Percentiles rank a stretch among this genome's conserved stretches.
phyloP scores from a whole-genome alignment of 768 basidiomycete genomes.

The Tephrocybe sp. region DNA sequence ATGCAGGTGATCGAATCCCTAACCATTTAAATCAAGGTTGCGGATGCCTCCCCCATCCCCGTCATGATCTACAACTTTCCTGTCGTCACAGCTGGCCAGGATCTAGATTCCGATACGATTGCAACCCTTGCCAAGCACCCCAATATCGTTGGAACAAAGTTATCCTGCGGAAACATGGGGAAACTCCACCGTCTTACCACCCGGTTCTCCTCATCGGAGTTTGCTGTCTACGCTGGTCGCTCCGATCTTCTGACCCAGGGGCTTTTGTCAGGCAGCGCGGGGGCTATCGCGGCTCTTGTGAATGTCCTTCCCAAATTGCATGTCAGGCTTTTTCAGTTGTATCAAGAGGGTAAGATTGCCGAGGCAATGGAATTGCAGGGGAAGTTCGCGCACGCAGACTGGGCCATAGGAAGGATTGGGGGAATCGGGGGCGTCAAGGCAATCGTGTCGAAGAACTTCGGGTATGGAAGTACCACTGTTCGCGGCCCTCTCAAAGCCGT shows the following conservation, averaged over 20 bases:
- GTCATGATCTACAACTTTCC: slow-evolving; percentile 89
- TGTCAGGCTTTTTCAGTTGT: slow-evolving; percentile 46
- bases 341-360: slow-evolving; percentile 48
- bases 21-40: slow-evolving; percentile 46
- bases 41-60: slow-evolving; percentile 66
- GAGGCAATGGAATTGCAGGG: slow-evolving; percentile 65
- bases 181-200: slow-evolving; percentile 78
- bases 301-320: slow-evolving; percentile 65
- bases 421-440: slow-evolving; percentile 71
- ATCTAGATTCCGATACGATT: slow-evolving; percentile 82
- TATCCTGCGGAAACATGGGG: slow-evolving; percentile 84
- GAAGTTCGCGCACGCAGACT: slow-evolving; percentile 65
- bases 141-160: slow-evolving; percentile 83
- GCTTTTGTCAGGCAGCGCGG: slow-evolving; percentile 61
- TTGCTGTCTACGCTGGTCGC: slow-evolving; percentile 75
- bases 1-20: not conserved
- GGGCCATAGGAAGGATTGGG: slow-evolving; percentile 60
- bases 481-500: slow-evolving; percentile 50
- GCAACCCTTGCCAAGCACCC: slow-evolving; percentile 69
- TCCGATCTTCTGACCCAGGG: slow-evolving; percentile 69
- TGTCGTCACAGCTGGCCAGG: slow-evolving; percentile 74
- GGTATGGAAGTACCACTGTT: slow-evolving; percentile 54
- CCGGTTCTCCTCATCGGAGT: slow-evolving; percentile 49
- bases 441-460: slow-evolving; percentile 60
- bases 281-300: slow-evolving; percentile 63